Conservation (phyloP, 108 stramenopile genomes). For the Fragilariopsis cylindrus region DNA sequence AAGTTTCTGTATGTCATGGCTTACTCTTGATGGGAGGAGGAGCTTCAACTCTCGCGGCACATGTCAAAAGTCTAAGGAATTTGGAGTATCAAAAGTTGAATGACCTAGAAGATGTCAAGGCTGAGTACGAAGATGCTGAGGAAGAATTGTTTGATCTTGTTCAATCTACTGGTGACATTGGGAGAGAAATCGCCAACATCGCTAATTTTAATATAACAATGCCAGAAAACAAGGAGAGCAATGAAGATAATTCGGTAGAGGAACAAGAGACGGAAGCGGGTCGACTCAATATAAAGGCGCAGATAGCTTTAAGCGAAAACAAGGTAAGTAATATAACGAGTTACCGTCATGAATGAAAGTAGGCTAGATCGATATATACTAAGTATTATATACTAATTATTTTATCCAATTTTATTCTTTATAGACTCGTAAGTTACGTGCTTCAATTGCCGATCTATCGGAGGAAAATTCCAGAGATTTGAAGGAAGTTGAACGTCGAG, state of each 20-base stretch:
- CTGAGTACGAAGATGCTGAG: constrained; percentile 54
- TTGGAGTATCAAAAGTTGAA: constrained; percentile 40
- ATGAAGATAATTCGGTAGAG: not conserved
- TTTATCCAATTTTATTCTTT: not conserved
- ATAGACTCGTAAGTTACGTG: constrained; percentile 57
- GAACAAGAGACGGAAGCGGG: constrained; percentile 18
- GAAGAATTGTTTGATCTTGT: constrained; percentile 59
- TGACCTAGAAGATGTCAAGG: constrained; percentile 32
- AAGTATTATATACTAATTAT: not conserved
- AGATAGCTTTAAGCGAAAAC: constrained; percentile 49
- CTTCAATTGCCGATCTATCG: constrained; percentile 72
- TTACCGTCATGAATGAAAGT: not conserved
- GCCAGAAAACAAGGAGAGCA: not conserved
- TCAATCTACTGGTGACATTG: constrained; percentile 16
- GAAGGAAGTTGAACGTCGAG: constrained; percentile 65
- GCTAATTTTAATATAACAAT: not conserved
- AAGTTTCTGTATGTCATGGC: constrained; percentile 70
- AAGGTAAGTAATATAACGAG: constrained; percentile 23
- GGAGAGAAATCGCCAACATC: constrained; percentile 24
- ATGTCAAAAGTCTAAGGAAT: constrained; percentile 68
- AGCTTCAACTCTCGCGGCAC: constrained; percentile 64
- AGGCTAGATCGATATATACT: not conserved
- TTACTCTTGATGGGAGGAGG: constrained; percentile 63
- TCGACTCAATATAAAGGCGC: constrained; percentile 39
- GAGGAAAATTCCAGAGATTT: constrained; percentile 63